phyloP scores from a whole-genome alignment of 306 rosid species.

The Cucurbita argyrosperma region DNA sequence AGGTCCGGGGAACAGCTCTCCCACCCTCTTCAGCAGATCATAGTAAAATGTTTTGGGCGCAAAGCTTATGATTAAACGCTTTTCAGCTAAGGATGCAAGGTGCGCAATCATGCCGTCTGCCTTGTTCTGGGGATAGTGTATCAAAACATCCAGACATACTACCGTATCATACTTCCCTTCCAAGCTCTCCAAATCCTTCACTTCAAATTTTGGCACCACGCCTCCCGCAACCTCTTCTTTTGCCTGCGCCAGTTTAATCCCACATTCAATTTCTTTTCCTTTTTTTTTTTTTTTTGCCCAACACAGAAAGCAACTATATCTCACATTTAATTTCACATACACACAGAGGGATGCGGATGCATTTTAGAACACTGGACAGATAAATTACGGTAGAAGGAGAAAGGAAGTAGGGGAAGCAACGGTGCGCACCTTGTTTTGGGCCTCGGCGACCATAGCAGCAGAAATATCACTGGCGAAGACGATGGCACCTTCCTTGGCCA shows the following conservation, averaged over 20 bases:
- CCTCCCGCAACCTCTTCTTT: constrained; percentile 40
- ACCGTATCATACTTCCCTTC: constrained; percentile 68
- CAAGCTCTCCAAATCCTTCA: constrained; percentile 80
- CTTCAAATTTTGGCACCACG: constrained; percentile 60
- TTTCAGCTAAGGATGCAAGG: constrained; percentile 73
- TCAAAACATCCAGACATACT: constrained; percentile 74
- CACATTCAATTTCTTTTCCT: no score
- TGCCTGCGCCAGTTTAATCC: constrained; percentile 18
- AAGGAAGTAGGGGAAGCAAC: not conserved
- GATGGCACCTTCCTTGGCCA: constrained; percentile 66
- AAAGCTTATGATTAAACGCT: constrained; percentile 69
- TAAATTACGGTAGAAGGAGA: not conserved
- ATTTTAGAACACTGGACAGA: no score
- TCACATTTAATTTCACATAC: no score
- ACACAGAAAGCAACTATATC: no score
- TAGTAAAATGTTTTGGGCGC: constrained; percentile 86
- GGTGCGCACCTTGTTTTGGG: constrained; percentile 45
- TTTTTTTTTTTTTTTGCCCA: no score
- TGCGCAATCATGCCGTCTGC: constrained; percentile 89
- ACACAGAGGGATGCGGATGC: no score
- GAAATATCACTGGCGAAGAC: constrained; percentile 69
- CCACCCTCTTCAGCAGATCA: constrained; percentile 67
- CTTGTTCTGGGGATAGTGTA: constrained; percentile 80
- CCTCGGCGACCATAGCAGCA: constrained; percentile 87
- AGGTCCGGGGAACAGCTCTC: constrained; percentile 96